Base-by-base conservation (phyloP, 2,329 filamentous ascomycete species). In the Sarocladiaceae sp. region DNA sequence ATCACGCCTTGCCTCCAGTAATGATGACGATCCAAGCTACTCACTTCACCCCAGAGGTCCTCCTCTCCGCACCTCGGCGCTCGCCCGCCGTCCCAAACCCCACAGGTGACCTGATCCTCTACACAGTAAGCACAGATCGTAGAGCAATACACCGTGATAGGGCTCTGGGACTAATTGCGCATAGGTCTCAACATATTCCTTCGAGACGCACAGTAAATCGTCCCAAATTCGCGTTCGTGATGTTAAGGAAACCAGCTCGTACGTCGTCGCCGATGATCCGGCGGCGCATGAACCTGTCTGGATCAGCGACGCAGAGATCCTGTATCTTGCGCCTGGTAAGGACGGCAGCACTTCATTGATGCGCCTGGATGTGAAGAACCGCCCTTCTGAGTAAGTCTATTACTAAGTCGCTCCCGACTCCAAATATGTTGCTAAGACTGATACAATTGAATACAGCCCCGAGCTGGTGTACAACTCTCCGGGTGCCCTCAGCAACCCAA, bases 21-120 rank as follows among this genome's bases (percentile, higher is more conserved):
- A 66, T 63, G 57, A 91, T 91, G 88, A 89, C 86, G 7, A 78
- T 88, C 64, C 77, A 78, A 58, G 84, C 85, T 10, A 75, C 77
- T 59, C 86, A 85, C 59, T 88, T 92, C 70, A 90, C 86, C 10
- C 87, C 88, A 4, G 81, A 90, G 74, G 86, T 89, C 58, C 76
- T 94, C 53, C 79, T 94, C 62, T 85, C 85, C 58, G 87, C 87
- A 15, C 87, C 88, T 28, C 83, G 89, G 53, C 82, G 88, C 46
- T 88, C 86, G 11, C 66, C 82, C 15, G 88, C 83, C 46, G 67
- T 82, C 1, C 88, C 88, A n/a, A 93, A 90, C 65, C 66, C 75
- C 33, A 74, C 79, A 50, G 87, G 86, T 39, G 82, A 79, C 51
- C 74, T 80, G 53, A 75, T 86, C 44, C 68, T 91, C 25, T 90